Evolutionary conservation across 345 rosid genomes (phyloP).

Genomic region (Cochlearia excelsa): DNA sequence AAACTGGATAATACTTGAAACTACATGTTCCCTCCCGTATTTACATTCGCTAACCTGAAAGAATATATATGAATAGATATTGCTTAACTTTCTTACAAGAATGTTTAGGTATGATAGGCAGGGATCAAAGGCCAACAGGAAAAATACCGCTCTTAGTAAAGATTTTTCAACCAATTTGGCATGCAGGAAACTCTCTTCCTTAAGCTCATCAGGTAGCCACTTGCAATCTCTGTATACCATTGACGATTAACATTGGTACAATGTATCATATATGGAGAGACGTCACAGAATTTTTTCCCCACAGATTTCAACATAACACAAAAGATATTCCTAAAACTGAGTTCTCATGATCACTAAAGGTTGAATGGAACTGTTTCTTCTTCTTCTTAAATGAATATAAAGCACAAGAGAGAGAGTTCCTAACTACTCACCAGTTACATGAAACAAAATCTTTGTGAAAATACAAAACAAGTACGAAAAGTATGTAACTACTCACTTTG

Average conservation of each 20-base stretch:
- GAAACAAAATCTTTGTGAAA: background rate
- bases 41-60: constrained; percentile 75
- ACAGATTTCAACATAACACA: background rate
- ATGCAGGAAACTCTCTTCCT: constrained; percentile 51
- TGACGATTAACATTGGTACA: constrained; percentile 17
- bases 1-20: constrained; percentile 69
- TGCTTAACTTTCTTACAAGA: background rate
- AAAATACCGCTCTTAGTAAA: constrained; percentile 64
- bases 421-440: background rate
- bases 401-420: constrained; percentile 6
- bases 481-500: constrained; percentile 42
- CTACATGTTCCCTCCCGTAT: constrained; percentile 72
- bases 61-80: constrained; percentile 15
- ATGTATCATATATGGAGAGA: background rate
- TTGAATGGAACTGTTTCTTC: background rate
- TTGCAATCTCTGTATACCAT: constrained; percentile 55
- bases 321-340: background rate
- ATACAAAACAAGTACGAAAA: constrained; percentile 2
- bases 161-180: constrained; percentile 59
- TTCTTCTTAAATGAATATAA: constrained; percentile 6
- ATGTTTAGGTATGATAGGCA: constrained; percentile 6
- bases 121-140: constrained; percentile 12
- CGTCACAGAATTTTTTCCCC: constrained; percentile 1
- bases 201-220: constrained; percentile 60
- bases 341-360: no score